Percentiles rank a stretch among this genome's conserved stretches.
Conservation (phyloP, 2,329 filamentous ascomycete genomes). For the Albophoma yamanashiensis region DNA sequence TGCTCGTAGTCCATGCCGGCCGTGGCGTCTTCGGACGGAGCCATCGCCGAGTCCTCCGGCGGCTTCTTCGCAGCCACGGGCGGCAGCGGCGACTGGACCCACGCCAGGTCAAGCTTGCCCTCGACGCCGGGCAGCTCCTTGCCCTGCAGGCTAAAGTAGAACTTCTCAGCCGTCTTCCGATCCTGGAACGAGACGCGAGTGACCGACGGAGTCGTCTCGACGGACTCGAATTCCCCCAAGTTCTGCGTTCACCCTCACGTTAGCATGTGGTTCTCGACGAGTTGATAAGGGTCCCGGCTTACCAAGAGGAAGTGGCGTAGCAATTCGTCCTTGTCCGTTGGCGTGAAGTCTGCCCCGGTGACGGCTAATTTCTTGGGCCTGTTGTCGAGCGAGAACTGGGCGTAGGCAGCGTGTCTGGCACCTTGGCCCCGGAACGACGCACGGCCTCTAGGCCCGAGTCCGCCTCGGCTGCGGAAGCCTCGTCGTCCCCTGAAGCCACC, state of each 20-base stretch:
- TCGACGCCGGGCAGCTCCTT: conserved; percentile 50
- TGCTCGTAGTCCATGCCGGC: conserved; percentile 10
- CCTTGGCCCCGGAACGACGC: conserved; percentile 30
- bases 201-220: conserved; percentile 34
- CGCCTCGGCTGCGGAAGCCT: conserved; percentile 19
- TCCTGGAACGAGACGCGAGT: conserved; percentile 55
- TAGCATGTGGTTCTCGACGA: background rate
- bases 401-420: conserved; percentile 44
- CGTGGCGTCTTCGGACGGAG: conserved; percentile 13
- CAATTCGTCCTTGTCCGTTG: conserved; percentile 52
- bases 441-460: conserved; percentile 23
- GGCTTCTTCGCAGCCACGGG: conserved; percentile 9
- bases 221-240: conserved; percentile 50
- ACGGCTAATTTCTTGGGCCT: conserved; percentile 59
- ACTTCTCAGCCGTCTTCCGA: conserved; percentile 60
- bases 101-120: conserved; percentile 54
- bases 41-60: background rate
- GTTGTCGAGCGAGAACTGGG: conserved; percentile 63
- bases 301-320: conserved; percentile 63
- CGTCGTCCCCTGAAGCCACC: conserved; percentile 28
- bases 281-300: conserved; percentile 17
- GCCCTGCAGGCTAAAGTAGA: conserved; percentile 47
- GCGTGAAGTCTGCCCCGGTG: conserved; percentile 52
- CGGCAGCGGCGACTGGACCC: conserved; percentile 33
- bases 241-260: conserved; percentile 33